phyloP scores from a whole-genome alignment of 2,329 filamentous ascomycete genomes.

The Xylaria sp. region DNA sequence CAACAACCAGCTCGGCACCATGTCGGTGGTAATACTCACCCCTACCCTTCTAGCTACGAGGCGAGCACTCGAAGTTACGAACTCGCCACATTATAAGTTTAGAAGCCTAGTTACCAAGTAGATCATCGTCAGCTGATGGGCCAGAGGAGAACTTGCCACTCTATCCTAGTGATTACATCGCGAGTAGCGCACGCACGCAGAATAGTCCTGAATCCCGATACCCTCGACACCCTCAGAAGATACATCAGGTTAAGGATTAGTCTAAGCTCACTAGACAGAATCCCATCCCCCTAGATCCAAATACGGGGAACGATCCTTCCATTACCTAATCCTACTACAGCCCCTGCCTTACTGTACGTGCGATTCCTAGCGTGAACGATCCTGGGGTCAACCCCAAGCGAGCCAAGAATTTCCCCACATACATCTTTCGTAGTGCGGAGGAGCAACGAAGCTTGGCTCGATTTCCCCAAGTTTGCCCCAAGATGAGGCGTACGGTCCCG shows the following conservation, averaged over 20 bases:
- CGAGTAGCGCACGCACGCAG: neutral
- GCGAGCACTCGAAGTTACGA: neutral
- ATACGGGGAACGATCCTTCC: slow-evolving; percentile 6
- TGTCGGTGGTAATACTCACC: slow-evolving; percentile 26
- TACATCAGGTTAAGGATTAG: neutral
- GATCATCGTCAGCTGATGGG: neutral
- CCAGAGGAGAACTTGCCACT: neutral
- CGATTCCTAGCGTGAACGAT: neutral
- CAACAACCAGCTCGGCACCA: slow-evolving; percentile 25
- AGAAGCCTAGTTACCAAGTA: neutral
- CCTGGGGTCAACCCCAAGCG: no score
- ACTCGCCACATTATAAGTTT: neutral
- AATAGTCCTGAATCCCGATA: neutral
- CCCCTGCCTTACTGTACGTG: neutral
- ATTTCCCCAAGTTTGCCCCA: slow-evolving; percentile 19
- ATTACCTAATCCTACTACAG: neutral
- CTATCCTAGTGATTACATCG: neutral
- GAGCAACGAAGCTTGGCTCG: slow-evolving; percentile 14
- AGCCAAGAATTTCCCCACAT: slow-evolving; percentile 25
- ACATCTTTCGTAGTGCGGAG: neutral
- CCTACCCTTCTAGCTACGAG: slow-evolving; percentile 3
- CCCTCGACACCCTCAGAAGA: neutral
- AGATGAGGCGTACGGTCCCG: neutral
- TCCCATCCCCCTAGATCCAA: neutral
- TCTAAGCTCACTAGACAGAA: neutral